A percentile compares a stretch with the other conserved stretches of the same genome.
Conservation (phyloP, 179 eudicot species). For the Gypsophila paniculata region DNA sequence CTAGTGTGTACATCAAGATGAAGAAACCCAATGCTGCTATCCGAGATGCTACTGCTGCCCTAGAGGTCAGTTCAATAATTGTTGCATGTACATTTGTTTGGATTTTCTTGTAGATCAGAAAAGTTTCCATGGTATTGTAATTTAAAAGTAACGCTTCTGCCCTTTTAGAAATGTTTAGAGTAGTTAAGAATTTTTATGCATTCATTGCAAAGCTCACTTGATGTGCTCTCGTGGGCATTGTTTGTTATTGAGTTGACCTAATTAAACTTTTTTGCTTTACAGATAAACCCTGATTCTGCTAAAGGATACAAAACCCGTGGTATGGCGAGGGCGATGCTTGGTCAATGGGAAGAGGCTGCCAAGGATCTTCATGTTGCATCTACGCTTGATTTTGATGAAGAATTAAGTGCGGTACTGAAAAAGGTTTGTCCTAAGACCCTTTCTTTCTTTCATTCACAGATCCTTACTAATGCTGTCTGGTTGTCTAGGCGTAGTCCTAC, state of each 20-base stretch:
- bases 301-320: conserved; percentile 92
- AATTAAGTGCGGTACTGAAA: conserved; percentile 63
- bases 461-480: neutral
- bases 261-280: conserved; percentile 10
- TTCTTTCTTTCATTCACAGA: neutral
- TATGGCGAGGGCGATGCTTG: conserved; percentile 88
- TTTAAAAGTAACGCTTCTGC: neutral
- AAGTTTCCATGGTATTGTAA: neutral
- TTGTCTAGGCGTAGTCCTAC: neutral
- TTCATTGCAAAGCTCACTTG: neutral
- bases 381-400: conserved; percentile 85
- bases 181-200: neutral
- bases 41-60: conserved; percentile 85
- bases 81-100: neutral
- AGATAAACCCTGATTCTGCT: conserved; percentile 98
- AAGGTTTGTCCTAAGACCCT: conserved; percentile 41
- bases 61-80: conserved; percentile 44
- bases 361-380: conserved; percentile 96
- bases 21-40: conserved; percentile 97
- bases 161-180: neutral
- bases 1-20: conserved; percentile 81
- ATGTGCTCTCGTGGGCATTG: neutral
- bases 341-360: conserved; percentile 90
- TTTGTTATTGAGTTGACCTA: neutral
- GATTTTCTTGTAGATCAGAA: neutral